Conservation (phyloP, 441 rosid species). For the Jatropha podagrica region DNA sequence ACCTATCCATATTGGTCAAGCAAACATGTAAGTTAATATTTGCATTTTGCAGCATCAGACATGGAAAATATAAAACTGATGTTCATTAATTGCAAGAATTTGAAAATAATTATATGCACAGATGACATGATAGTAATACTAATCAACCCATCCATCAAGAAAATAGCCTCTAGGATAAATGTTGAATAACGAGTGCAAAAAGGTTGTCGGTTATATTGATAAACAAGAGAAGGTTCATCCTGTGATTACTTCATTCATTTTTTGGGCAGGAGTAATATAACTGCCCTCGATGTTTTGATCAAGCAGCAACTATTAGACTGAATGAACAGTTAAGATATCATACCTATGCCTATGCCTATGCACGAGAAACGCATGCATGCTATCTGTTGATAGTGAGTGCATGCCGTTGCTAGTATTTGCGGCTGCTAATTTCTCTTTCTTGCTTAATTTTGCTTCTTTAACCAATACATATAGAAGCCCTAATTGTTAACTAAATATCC, state of each 20-base stretch:
- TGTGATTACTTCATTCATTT: no score
- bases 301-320: not conserved
- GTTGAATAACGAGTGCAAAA: not conserved
- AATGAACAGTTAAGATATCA: not conserved
- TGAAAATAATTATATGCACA: not conserved
- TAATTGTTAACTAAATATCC: not conserved
- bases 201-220: no score
- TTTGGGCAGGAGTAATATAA: no score
- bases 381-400: not conserved
- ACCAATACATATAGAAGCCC: no score
- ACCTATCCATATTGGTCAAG: slow-evolving; percentile 42
- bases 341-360: not conserved
- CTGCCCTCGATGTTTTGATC: not conserved
- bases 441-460: no score
- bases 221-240: no score
- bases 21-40: not conserved
- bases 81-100: not conserved
- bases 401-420: no score
- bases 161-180: not conserved
- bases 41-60: not conserved
- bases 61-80: not conserved
- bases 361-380: not conserved
- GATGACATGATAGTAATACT: not conserved
- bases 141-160: not conserved
- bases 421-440: no score